Evolutionary conservation across 129 eudicot genomes (phyloP), one percentile per base, ranked within the genome.

Genomic region (Solidago caesia): DNA sequence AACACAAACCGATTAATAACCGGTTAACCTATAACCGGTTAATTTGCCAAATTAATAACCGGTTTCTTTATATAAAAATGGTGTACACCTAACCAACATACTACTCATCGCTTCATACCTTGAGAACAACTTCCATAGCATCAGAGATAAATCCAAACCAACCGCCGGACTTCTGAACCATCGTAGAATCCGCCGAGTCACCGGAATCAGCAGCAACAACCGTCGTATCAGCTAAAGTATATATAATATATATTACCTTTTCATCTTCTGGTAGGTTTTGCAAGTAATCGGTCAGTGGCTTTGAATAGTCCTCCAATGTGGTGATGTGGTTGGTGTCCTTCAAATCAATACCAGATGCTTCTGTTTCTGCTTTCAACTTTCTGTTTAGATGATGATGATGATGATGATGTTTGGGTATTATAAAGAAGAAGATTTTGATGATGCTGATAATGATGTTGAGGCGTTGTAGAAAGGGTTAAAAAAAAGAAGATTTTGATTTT

Each of bases 81-180:
- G 21, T 21, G 21, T 21, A 21, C 21, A 21, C 21, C 21, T 21
- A 21, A 21, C 21, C 21, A 21, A 21, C 21, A 21, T 21, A 21
- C 21, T 21, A 21, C 21, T 21, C 21, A 0, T 21, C 21, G 21
- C 21, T 21, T 21, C 21, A 73, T 46, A 91, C 99, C 96, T 95
- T 95, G 65, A 91, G 75, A n/a, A 95, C 99, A 60, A 89, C 90
- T 85, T 95, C 99, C 99, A 95, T 91, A 67, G 94, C 97, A 33
- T 95, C 99, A 3, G 99, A 91, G 14, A 95, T 95, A 73, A 95
- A 95, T 4, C 87, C 97, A 58, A 95, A 95, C 99, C 99, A 95
- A 3, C 99, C 97, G 0, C 96, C 96, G 61, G 80, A 79, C 77
- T 91, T 95, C 84, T 87, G 93, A 15, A 68, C 88, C 13, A 88